These are phyloP conservation scores for Fusarium abutilonis DNA, from an alignment of 2,329 filamentous ascomycete species.

Conservation along the genomic window DNA sequence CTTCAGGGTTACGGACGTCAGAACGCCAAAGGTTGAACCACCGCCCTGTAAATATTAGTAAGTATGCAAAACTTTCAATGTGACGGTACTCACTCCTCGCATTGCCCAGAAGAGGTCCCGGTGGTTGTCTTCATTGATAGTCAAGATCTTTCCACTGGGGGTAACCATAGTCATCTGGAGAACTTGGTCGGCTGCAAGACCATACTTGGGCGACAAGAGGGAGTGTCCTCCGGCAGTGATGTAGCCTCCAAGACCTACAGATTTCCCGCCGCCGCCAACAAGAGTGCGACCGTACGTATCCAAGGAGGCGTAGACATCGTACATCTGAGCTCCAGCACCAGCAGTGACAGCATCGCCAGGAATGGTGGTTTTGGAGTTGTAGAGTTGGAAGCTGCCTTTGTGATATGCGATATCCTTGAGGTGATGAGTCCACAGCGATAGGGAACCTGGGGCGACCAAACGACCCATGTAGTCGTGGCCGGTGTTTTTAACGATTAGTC, in stretches of 20 bases:
- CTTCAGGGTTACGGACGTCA: slow-evolving; percentile 66
- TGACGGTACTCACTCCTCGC: slow-evolving; percentile 57
- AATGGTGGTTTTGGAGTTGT: slow-evolving; percentile 55
- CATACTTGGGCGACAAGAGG: slow-evolving; percentile 61
- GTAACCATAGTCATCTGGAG: slow-evolving; percentile 68
- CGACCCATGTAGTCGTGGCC: slow-evolving; percentile 58
- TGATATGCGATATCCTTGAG: slow-evolving; percentile 54
- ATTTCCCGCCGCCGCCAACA: slow-evolving; percentile 64
- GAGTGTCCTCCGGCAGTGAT: slow-evolving; percentile 70
- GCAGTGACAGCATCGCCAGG: slow-evolving; percentile 61
- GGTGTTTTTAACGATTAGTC: slow-evolving; percentile 54
- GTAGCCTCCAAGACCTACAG: slow-evolving; percentile 70
- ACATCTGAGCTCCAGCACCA: slow-evolving; percentile 63
- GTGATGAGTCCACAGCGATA: slow-evolving; percentile 65
- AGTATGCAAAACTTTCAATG: neutral
- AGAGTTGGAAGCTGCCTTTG: slow-evolving; percentile 53
- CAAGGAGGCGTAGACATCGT: slow-evolving; percentile 58
- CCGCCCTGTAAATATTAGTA: slow-evolving; percentile 57
- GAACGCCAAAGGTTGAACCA: slow-evolving; percentile 68
- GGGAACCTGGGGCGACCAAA: slow-evolving; percentile 59
- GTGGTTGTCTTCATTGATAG: slow-evolving; percentile 62
- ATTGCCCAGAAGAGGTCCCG: slow-evolving; percentile 72
- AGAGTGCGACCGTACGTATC: slow-evolving; percentile 58
- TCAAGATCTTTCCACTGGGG: slow-evolving; percentile 59
- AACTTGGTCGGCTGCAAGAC: slow-evolving; percentile 70